Percentiles rank a stretch among this genome's conserved stretches.
Evolutionary conservation across 2,329 filamentous ascomycete species (phyloP).

Genomic region (Botrytis medusae): DNA sequence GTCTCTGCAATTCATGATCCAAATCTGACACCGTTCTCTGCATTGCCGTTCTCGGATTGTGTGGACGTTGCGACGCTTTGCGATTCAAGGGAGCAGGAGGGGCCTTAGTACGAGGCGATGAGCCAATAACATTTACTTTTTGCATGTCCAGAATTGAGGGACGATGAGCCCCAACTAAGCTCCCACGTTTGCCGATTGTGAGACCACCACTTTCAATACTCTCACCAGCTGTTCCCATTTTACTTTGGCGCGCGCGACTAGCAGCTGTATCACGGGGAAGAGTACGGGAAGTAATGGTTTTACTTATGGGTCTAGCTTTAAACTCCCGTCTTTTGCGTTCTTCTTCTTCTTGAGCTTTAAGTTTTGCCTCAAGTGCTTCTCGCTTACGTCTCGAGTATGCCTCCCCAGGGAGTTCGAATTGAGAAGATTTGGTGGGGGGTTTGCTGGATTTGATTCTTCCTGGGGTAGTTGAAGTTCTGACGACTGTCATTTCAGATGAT

Average conservation of each 20-base stretch:
- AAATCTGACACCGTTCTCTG: conserved; percentile 52
- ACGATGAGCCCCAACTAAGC: conserved; percentile 39
- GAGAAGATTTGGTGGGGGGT: conserved; percentile 50
- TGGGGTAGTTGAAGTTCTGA: conserved; percentile 40
- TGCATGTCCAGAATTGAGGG: conserved; percentile 41
- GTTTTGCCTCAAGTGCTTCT: conserved; percentile 55
- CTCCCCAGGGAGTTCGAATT: conserved; percentile 64
- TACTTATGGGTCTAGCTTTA: conserved; percentile 58
- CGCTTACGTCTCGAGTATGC: conserved; percentile 51
- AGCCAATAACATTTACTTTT: conserved; percentile 32
- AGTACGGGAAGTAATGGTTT: conserved; percentile 42
- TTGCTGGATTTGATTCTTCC: conserved; percentile 52
- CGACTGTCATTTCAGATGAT: conserved; percentile 40
- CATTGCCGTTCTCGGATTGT: conserved; percentile 31
- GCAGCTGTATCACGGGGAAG: conserved; percentile 57
- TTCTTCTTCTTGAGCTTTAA: conserved; percentile 59
- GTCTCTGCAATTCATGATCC: conserved; percentile 52
- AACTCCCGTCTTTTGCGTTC: conserved; percentile 61
- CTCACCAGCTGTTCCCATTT: conserved; percentile 39
- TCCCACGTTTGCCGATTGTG: conserved; percentile 35
- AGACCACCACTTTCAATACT: conserved; percentile 29
- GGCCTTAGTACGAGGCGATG: conserved; percentile 35
- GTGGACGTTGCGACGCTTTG: conserved; percentile 30
- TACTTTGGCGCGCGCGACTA: conserved; percentile 56
- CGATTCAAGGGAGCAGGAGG: conserved; percentile 26